A percentile compares a stretch with the other conserved stretches of the same genome.
Conservation (phyloP, 2,329 filamentous ascomycete genomes). For the Pyrenophora teres region DNA sequence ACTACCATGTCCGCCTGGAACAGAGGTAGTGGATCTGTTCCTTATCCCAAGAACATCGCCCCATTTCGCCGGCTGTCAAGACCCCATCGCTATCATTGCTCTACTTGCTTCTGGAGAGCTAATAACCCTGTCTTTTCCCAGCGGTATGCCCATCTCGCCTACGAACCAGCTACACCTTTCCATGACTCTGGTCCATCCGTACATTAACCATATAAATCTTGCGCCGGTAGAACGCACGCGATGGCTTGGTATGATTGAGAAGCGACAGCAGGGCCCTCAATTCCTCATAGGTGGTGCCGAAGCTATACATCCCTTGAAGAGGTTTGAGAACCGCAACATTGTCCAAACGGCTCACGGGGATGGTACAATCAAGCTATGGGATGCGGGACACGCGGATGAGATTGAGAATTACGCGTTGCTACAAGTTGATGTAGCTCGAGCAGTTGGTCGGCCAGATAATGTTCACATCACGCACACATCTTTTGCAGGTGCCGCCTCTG, state of each 20-base stretch:
- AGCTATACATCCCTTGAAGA: slow-evolving; percentile 69
- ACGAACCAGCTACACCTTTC: slow-evolving; percentile 92
- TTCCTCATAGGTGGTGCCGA: slow-evolving; percentile 81
- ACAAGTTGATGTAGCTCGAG: slow-evolving; percentile 84
- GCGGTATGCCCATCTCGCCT: slow-evolving; percentile 85
- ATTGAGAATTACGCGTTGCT: slow-evolving; percentile 83
- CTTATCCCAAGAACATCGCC: slow-evolving; percentile 81
- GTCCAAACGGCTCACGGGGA: slow-evolving; percentile 88
- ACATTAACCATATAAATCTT: slow-evolving; percentile 74
- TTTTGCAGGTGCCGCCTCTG: slow-evolving; percentile 78
- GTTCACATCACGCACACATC: slow-evolving; percentile 79
- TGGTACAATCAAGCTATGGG: slow-evolving; percentile 90
- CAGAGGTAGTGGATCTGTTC: slow-evolving; percentile 79
- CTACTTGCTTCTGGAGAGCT: slow-evolving; percentile 86
- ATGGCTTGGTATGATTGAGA: slow-evolving; percentile 92
- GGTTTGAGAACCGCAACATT: slow-evolving; percentile 82
- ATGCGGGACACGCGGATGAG: slow-evolving; percentile 87
- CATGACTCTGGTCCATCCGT: slow-evolving; percentile 86
- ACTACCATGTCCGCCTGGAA: slow-evolving; percentile 75
- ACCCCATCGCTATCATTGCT: slow-evolving; percentile 83
- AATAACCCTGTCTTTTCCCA: slow-evolving; percentile 88
- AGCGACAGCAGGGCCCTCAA: slow-evolving; percentile 74
- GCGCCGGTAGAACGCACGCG: slow-evolving; percentile 74
- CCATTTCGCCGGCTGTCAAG: slow-evolving; percentile 84
- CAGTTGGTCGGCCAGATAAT: slow-evolving; percentile 77